Base-by-base conservation (phyloP, 2,329 filamentous ascomycete genomes). In the Colletotrichum noveboracense region DNA sequence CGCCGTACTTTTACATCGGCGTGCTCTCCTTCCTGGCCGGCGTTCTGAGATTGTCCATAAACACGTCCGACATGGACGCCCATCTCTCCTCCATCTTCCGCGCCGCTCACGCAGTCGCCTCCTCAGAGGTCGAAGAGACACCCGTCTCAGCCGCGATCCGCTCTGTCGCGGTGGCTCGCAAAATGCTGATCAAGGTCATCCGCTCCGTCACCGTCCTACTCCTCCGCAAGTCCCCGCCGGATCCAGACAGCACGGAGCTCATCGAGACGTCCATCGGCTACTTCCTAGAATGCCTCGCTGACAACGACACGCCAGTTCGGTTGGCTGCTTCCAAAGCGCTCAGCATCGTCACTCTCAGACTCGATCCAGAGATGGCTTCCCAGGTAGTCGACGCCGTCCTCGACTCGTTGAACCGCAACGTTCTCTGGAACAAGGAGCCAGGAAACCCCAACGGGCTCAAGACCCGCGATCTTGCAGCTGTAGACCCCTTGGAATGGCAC, bases 241-340 rank as follows among this genome's bases (percentile, higher is more conserved):
- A 85, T 30, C 79, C 80, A 14, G 68, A 74, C 24, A 85, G 86
- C 67, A 88, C 86, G 6, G 90, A 90, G 70, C 87, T 94, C 82
- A 84, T 98, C 18, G 96, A 98, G 85, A 93, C 93, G 34, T 91
- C 94, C 6, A 95, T 99, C 79, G 94, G 96, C 70, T 93, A 94
- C 80, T 89, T 98, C 5, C 89, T 99, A 4, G 93, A 95, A 75
- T 90, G 91, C 14, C 87, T 98, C 2, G 92, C 92, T 3, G 97
- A 99, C 83, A 94, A 95, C 76, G 96, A 98, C 80, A 98, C 96
- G 0, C 95, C 96, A 1, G 96, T 99, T 14, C 90, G 97, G 48
- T 91, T 98, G 79, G 94, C 96, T 36, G 95, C 96, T 24, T 98
- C 96, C 83, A 99, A 99, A 85, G 94, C 96, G 6, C 90, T 98